Evolutionary conservation across 352 stramenopile genomes (phyloP).

Genomic region (Phytophthora megakarya): DNA sequence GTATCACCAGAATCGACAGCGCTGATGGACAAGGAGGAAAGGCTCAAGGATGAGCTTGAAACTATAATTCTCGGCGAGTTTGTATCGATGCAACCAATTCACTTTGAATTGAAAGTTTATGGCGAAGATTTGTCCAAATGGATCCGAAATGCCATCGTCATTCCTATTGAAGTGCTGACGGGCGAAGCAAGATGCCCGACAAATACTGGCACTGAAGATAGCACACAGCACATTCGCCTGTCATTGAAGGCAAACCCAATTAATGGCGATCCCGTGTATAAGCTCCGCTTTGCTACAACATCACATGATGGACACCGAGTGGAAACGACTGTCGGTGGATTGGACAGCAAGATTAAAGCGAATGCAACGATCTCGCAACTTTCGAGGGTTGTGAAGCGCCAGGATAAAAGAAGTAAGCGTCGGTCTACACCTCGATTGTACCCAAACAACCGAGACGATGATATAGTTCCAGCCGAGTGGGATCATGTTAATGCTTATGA

Average conservation of each 20-base stretch:
- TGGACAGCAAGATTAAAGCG: conserved; percentile 37
- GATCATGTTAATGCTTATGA: conserved; percentile 29
- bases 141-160: conserved; percentile 34
- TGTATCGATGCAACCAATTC: conserved; percentile 29
- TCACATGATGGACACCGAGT: conserved; percentile 34
- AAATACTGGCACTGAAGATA: not conserved
- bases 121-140: conserved; percentile 21
- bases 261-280: conserved; percentile 38
- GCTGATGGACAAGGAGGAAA: conserved; percentile 23
- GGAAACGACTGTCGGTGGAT: conserved; percentile 27
- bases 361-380: conserved; percentile 34
- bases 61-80: conserved; percentile 33
- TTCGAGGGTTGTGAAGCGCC: conserved; percentile 21
- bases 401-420: conserved; percentile 24
- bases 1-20: conserved; percentile 7
- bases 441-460: conserved; percentile 23
- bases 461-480: conserved; percentile 20
- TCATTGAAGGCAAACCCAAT: conserved; percentile 36
- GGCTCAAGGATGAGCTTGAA: conserved; percentile 19
- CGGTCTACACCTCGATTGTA: conserved; percentile 13
- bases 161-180: conserved; percentile 18
- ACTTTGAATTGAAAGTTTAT: conserved; percentile 19
- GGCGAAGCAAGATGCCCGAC: not conserved
- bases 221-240: conserved; percentile 26
- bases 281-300: conserved; percentile 26